Conservation (phyloP, 805 yeast genomes). For the Candida rishiriensis region DNA sequence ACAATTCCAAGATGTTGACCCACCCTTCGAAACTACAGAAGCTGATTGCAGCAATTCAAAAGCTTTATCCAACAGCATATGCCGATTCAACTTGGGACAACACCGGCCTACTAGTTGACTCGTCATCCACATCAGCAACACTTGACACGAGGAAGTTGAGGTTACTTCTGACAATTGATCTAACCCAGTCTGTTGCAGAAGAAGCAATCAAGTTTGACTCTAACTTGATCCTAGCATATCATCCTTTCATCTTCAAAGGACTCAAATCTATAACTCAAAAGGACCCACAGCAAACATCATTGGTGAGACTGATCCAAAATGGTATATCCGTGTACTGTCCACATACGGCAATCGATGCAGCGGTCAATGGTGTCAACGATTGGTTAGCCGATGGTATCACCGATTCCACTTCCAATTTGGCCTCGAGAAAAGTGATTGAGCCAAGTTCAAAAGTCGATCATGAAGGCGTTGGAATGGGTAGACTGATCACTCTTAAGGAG, state of each 20-base stretch:
- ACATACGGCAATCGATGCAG: constrained; percentile 95
- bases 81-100: constrained; percentile 95
- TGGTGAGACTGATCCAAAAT: constrained; percentile 64
- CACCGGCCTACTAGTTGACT: constrained; percentile 83
- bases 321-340: constrained; percentile 92
- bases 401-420: constrained; percentile 8
- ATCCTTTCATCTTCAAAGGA: constrained; percentile 91
- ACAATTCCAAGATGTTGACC: constrained; percentile 5
- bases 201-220: constrained; percentile 65
- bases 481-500: constrained; percentile 48
- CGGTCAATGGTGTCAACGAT: constrained; percentile 89
- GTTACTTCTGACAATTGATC: constrained; percentile 72
- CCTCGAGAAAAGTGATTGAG: constrained; percentile 36
- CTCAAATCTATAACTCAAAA: constrained; percentile 60
- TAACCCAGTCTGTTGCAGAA: constrained; percentile 76
- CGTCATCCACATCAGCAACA: constrained; percentile 32
- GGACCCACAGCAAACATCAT: constrained; percentile 79
- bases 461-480: constrained; percentile 76
- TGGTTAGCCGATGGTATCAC: constrained; percentile 67
- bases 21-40: constrained; percentile 33
- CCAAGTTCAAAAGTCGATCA: constrained; percentile 34
- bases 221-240: constrained; percentile 75
- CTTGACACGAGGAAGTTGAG: constrained; percentile 19
- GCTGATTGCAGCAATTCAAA: constrained; percentile 54
- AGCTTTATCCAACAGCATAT: constrained; percentile 69